A percentile compares a stretch with the other conserved stretches of the same genome.
Evolutionary conservation across 2,329 filamentous ascomycete species (phyloP).

Genomic region (Aureobasidium subglaciale): DNA sequence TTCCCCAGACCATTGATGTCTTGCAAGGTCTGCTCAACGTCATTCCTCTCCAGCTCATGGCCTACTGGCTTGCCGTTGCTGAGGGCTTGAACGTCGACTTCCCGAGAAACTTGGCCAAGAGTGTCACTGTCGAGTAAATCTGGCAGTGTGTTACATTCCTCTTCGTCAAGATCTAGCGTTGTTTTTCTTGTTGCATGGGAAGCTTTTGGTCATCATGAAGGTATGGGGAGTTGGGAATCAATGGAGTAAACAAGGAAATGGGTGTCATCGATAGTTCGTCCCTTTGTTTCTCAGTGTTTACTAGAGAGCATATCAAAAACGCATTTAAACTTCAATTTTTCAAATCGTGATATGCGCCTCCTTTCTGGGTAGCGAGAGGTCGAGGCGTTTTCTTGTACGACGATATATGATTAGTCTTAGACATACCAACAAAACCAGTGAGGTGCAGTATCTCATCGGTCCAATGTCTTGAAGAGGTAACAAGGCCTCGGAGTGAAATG

Average conservation of each 20-base stretch:
- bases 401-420: too few species aligned
- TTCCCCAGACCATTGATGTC: slow-evolving; percentile 89
- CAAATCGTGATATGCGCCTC: too few species aligned
- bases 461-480: too few species aligned
- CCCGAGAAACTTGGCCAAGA: slow-evolving; percentile 97
- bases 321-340: neutral
- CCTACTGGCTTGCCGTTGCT: slow-evolving; percentile 96
- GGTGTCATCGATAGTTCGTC: neutral
- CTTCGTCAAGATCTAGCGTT: neutral
- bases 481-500: too few species aligned
- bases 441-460: too few species aligned
- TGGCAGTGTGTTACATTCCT: neutral
- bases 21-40: slow-evolving; percentile 97
- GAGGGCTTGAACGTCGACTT: slow-evolving; percentile 98
- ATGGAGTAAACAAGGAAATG: neutral
- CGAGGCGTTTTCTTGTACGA: too few species aligned
- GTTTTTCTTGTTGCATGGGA: slow-evolving; percentile 9
- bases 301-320: slow-evolving; percentile 4
- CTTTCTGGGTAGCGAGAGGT: too few species aligned
- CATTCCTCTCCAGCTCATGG: slow-evolving; percentile 93
- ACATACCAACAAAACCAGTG: too few species aligned
- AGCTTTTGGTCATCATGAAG: slow-evolving; percentile 2
- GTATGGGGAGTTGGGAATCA: slow-evolving; percentile 3
- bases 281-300: neutral
- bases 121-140: slow-evolving; percentile 88